Percentiles rank a stretch among this genome's conserved stretches.
Evolutionary conservation across 805 yeast species (phyloP).

Genomic region (Wickerhamiella spandovensis): DNA sequence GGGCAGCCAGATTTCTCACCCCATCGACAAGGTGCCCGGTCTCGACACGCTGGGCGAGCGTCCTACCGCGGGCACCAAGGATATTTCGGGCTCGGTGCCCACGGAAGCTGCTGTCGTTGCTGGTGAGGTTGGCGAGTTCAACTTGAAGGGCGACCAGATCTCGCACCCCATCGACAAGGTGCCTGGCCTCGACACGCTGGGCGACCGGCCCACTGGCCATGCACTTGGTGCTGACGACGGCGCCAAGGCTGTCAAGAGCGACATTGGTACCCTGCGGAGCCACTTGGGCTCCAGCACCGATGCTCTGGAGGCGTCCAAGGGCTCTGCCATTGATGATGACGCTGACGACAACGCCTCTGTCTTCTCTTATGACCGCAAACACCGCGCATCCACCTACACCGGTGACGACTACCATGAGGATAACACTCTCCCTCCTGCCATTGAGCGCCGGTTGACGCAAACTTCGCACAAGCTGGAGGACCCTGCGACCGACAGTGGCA

Average conservation of each 20-base stretch:
- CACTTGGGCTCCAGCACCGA: neutral
- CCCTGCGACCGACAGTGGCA: constrained; percentile 18
- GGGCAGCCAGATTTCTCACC: neutral
- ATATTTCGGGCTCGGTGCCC: neutral
- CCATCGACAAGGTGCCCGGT: neutral
- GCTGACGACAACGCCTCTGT: constrained; percentile 17
- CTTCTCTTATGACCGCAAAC: constrained; percentile 21
- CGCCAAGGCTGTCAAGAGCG: neutral
- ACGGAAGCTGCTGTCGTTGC: neutral
- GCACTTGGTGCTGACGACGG: neutral
- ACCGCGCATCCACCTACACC: constrained; percentile 1
- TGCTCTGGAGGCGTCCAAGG: neutral
- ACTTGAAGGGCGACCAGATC: neutral
- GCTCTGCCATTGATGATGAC: constrained; percentile 2
- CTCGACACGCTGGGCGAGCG: neutral
- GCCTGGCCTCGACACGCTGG: neutral
- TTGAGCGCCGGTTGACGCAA: constrained; percentile 24
- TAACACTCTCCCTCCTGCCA: constrained; percentile 6
- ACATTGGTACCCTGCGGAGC: neutral
- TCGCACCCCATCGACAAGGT: neutral
- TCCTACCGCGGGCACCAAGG: too few relatives aligned
- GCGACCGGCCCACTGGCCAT: neutral
- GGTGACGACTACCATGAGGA: constrained; percentile 3
- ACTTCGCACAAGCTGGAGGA: constrained; percentile 20
- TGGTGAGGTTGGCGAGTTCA: neutral